Evolutionary conservation across 1,284 basidiomycete species (phyloP).

Genomic region (Vanrija pseudolonga): DNA sequence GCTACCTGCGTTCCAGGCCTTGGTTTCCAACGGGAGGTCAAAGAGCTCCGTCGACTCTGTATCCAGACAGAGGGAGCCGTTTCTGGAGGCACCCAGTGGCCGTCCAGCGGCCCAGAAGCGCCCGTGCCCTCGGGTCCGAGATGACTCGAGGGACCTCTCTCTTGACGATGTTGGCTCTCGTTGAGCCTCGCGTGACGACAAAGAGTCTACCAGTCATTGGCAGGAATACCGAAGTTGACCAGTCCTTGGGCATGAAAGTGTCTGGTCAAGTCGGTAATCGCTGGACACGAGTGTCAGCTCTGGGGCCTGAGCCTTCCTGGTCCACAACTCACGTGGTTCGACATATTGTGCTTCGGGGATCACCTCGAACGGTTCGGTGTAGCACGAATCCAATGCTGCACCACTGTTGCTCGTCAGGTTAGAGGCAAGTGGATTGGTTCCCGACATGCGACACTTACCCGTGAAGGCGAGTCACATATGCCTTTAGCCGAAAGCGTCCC

Average conservation of each 20-base stretch:
- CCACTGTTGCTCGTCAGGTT: slow-evolving; percentile 19
- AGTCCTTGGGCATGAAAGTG: slow-evolving; percentile 39
- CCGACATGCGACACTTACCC: slow-evolving; percentile 56
- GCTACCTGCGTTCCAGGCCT: no score
- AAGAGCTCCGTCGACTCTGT: no score
- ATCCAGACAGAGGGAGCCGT: no score
- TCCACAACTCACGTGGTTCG: slow-evolving; percentile 63
- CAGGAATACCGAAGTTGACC: slow-evolving; percentile 1
- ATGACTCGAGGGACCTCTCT: no score
- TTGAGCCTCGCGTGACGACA: no score
- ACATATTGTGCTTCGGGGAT: slow-evolving; percentile 66
- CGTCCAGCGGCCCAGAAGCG: no score
- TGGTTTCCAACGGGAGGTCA: no score
- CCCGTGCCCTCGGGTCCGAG: no score
- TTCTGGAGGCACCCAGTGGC: no score
- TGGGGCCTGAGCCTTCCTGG: background rate
- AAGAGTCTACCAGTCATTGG: no score
- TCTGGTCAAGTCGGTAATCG: slow-evolving; percentile 34
- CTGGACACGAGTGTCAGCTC: slow-evolving; percentile 13
- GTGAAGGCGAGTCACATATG: slow-evolving; percentile 70
- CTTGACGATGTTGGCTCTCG: no score
- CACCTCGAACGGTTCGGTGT: slow-evolving; percentile 72
- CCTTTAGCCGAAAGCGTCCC: slow-evolving; percentile 69
- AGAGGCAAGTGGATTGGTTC: no score
- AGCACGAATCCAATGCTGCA: slow-evolving; percentile 56